Conservation (phyloP, 805 yeast species). For the Pichia heedii region DNA sequence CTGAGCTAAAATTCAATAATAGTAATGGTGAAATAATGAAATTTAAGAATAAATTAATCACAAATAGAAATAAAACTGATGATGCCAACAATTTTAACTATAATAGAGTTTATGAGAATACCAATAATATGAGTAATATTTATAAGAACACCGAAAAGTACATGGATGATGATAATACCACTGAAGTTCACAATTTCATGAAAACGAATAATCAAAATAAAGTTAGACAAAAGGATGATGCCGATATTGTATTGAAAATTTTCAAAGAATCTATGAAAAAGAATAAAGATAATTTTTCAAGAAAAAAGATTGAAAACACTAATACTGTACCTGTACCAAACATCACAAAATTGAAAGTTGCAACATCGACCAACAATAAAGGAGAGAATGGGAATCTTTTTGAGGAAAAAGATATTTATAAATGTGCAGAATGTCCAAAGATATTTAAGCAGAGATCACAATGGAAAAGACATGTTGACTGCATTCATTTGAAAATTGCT, state of each 20-base stretch:
- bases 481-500: constrained; percentile 47
- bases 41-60: too few relatives aligned
- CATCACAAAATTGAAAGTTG: constrained; percentile 1
- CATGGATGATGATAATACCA: background rate
- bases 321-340: background rate
- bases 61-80: too few relatives aligned
- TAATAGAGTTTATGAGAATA: too few relatives aligned
- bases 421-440: constrained; percentile 28
- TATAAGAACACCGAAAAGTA: too few relatives aligned
- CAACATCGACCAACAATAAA: background rate
- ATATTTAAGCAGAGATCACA: constrained; percentile 57
- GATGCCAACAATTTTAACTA: too few relatives aligned
- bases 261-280: constrained; percentile 6
- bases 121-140: too few relatives aligned
- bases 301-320: background rate
- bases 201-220: too few relatives aligned
- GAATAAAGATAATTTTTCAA: constrained; percentile 1
- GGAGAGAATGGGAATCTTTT: background rate
- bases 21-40: too few relatives aligned
- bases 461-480: constrained; percentile 55
- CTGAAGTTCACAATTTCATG: too few relatives aligned
- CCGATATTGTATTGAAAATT: constrained; percentile 1
- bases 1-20: too few relatives aligned
- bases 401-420: constrained; percentile 17
- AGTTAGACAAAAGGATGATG: background rate